Evolutionary conservation across 345 rosid genomes (phyloP).

Genomic region (Populus alba): DNA sequence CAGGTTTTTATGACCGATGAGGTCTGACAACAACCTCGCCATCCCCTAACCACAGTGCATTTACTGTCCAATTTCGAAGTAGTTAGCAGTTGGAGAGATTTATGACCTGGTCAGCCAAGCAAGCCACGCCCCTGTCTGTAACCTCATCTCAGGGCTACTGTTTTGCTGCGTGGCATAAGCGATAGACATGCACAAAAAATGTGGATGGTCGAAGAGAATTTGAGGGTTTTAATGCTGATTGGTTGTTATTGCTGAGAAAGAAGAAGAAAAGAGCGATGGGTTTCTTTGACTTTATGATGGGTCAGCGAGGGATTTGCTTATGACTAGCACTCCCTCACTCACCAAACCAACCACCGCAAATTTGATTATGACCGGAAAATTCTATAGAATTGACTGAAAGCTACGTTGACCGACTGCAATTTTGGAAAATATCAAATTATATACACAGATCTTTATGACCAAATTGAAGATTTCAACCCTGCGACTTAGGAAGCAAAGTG

Average conservation of each 20-base stretch:
- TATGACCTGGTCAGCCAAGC: constrained; percentile 12
- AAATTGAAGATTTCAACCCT: background rate
- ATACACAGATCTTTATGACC: background rate
- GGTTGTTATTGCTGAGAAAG: background rate
- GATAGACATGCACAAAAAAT: background rate
- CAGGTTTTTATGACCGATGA: constrained; percentile 21
- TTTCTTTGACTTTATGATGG: constrained; percentile 14
- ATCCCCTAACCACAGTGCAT: constrained; percentile 28
- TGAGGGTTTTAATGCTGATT: background rate
- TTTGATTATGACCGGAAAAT: background rate
- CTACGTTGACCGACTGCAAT: background rate
- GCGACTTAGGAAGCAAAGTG: background rate
- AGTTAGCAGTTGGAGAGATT: constrained; percentile 38
- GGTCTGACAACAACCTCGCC: constrained; percentile 16
- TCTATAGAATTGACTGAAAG: background rate
- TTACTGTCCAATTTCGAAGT: constrained; percentile 32
- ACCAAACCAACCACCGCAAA: background rate
- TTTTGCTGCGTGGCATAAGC: background rate
- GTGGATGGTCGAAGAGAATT: background rate
- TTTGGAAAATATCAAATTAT: background rate
- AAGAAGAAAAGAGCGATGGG: background rate
- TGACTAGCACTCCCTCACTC: background rate
- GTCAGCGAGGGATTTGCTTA: background rate
- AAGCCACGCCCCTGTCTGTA: background rate
- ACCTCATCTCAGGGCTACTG: background rate